phyloP scores from a whole-genome alignment of 1,139 yeast genomes.

The Zygosaccharomyces pseudobailii region DNA sequence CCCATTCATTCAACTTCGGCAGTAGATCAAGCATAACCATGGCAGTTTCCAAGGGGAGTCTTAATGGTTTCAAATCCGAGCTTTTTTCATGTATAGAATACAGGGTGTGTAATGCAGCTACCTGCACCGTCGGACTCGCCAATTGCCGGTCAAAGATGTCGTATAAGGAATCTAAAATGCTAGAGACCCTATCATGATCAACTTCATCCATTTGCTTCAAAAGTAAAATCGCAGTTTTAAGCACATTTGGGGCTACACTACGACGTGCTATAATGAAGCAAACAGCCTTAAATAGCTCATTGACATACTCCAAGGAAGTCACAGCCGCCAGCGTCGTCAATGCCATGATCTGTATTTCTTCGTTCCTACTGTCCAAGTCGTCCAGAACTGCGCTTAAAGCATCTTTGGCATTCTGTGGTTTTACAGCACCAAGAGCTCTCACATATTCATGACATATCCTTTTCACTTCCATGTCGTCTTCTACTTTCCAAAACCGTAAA shows the following conservation, averaged over 20 bases:
- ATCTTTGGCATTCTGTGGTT: conserved; percentile 50
- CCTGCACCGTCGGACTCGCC: conserved; percentile 59
- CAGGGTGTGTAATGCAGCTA: conserved; percentile 70
- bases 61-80: conserved; percentile 33
- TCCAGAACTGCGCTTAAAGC: conserved; percentile 53
- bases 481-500: conserved; percentile 51
- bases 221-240: conserved; percentile 66
- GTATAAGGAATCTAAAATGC: conserved; percentile 45
- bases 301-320: conserved; percentile 49
- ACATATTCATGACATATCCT: conserved; percentile 62
- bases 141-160: conserved; percentile 55
- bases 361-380: conserved; percentile 46
- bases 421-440: conserved; percentile 53
- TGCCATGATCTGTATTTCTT: conserved; percentile 49
- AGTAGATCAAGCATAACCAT: conserved; percentile 22
- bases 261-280: conserved; percentile 43
- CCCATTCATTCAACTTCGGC: conserved; percentile 59
- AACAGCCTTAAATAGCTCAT: conserved; percentile 41
- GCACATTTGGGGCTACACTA: conserved; percentile 49
- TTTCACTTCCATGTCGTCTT: conserved; percentile 64
- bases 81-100: conserved; percentile 56
- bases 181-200: conserved; percentile 42
- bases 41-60: conserved; percentile 18
- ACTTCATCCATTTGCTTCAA: conserved; percentile 64
- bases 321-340: conserved; percentile 61